phyloP scores from a whole-genome alignment of 148 eudicot genomes.

The Spergularia bocconei region DNA sequence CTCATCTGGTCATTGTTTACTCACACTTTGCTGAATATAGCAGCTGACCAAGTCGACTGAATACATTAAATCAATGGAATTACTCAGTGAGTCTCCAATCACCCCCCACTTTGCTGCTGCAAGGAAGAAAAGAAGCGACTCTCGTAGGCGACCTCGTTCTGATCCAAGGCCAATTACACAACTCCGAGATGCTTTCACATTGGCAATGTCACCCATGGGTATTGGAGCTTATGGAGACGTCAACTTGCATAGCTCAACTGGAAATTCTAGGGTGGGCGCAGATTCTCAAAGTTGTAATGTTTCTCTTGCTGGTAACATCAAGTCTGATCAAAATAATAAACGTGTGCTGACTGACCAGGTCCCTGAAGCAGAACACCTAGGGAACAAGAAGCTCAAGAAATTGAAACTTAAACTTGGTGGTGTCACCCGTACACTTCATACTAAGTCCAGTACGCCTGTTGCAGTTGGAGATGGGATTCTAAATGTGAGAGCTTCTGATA shows the following conservation, averaged over 20 bases:
- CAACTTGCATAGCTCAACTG: slow-evolving; percentile 24
- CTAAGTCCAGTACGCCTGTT: slow-evolving; percentile 16
- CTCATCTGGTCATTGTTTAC: slow-evolving; percentile 2
- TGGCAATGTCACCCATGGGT: slow-evolving; percentile 18
- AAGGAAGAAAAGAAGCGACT: slow-evolving; percentile 40
- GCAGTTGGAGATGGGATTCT: slow-evolving; percentile 10
- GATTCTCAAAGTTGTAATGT: not conserved
- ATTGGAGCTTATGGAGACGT: slow-evolving; percentile 18
- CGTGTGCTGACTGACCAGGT: slow-evolving; percentile 12
- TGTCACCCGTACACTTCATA: slow-evolving; percentile 32
- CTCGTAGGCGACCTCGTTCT: slow-evolving; percentile 38
- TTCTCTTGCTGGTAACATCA: slow-evolving; percentile 1
- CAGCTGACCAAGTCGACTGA: not conserved
- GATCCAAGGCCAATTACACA: slow-evolving; percentile 29
- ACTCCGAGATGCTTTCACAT: slow-evolving; percentile 21
- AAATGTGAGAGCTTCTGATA: slow-evolving; percentile 14
- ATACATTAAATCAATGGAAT: slow-evolving; percentile 20
- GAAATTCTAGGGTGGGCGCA: not conserved
- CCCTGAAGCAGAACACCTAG: slow-evolving; percentile 13
- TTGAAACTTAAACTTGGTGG: slow-evolving; percentile 45
- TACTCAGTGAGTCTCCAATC: slow-evolving; percentile 4
- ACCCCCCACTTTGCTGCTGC: slow-evolving; percentile 21
- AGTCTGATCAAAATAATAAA: slow-evolving; percentile 11
- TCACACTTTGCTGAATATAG: not conserved
- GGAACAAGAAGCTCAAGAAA: slow-evolving; percentile 31